Base-by-base conservation (phyloP, 2,329 filamentous ascomycete species). In the Aureobasidium sp. region DNA sequence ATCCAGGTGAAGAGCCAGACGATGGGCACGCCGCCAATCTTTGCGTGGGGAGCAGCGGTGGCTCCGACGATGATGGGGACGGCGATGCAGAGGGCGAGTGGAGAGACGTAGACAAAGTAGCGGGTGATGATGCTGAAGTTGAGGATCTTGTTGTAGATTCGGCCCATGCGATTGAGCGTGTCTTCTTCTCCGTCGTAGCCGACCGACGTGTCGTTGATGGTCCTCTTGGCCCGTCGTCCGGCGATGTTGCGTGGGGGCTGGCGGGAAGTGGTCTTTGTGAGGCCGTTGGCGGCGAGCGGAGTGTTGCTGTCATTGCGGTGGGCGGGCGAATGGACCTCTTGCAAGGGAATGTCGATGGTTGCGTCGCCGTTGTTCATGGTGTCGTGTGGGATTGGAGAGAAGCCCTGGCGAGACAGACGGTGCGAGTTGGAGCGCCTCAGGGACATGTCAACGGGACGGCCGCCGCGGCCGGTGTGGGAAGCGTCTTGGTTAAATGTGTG, bases 1-100 rank as follows among this genome's bases (percentile, higher is more conserved):
- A 86, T 74, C 84, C 84, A 87, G 19, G 79, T 78, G 73, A 85
- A 87, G 72, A 87, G 83, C 77, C 80, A 84, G 57, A 80, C 74
- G 42, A 84, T 75, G 8, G 77, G 73, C 4, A 85, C 82, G 23
- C 79, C 79, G 17, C 80, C 81, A 63, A 85, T 81, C 29, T 71
- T 74, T 8, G 78, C 78, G 49, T 76, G 61, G 33, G 69, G 67
- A 31, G 78, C 75, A 37, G 68, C 77, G 0, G 79, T 81, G 6
- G 79, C 80, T n/a, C 83, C 82, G 17, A 86, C 73, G 62, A 86
- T 80, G 64, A 87, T 85, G 6, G 84, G 84, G 42, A 86, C 75
- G 1, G 84, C 82, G 60, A 87, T 77, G n/a, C 81, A 65, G 5
- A 79, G 61, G 4, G 79, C 83, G 43, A 86, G 62, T 0, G 84